Evolutionary conservation across 139 green algal genomes (phyloP), one percentile per base, ranked within the genome.

Genomic region (Dunaliella sp.): DNA sequence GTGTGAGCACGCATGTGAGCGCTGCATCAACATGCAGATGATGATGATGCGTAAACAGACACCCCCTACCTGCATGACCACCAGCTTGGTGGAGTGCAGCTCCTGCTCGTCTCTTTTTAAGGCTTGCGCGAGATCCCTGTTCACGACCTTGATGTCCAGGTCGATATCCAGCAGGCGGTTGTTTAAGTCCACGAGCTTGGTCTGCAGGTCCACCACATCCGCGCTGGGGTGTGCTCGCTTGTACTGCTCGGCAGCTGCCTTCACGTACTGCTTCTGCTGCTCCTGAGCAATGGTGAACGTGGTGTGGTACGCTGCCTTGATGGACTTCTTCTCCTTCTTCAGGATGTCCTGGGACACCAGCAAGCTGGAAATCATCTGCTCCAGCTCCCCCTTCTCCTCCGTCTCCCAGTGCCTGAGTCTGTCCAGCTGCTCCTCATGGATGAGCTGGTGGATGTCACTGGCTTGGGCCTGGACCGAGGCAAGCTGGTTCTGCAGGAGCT

Each of bases 1-100:
- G 7, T 26, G 16, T 65, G 48, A 7, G 48, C 48, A 26, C 48
- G 48, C 16, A 16, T 65, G 48, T 7, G 48, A 65, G 48, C 7
- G 48, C 7, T 16, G 16, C 48, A 16, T 22, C 2, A 22, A 58
- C 33, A 38, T 38, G 32, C 3, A 48, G 28, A 31, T 33, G 21
- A 38, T 38, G 28, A 82, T n/a, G 33, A 26, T 82, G 77, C 12
- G 77, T 33, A 48, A 25, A 7, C 12, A n/a, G 38, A 58, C 77
- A 48, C 1, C 12, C 28, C 84, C 1, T 28, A 87, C 86, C 83
- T 89, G 86, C 38, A 89, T 72, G 16, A 87, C 83, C 33, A 89
- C 83, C 28, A 85, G 82, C 82, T 87, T 87, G 3, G 86, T 87
- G 72, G 83, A 87, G 36, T 87, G 86, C 35, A 87, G 82, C 1